Evolutionary conservation across 2,329 filamentous ascomycete genomes (phyloP), one percentile per base, ranked within the genome.

Genomic region (Cercospora citrullina): DNA sequence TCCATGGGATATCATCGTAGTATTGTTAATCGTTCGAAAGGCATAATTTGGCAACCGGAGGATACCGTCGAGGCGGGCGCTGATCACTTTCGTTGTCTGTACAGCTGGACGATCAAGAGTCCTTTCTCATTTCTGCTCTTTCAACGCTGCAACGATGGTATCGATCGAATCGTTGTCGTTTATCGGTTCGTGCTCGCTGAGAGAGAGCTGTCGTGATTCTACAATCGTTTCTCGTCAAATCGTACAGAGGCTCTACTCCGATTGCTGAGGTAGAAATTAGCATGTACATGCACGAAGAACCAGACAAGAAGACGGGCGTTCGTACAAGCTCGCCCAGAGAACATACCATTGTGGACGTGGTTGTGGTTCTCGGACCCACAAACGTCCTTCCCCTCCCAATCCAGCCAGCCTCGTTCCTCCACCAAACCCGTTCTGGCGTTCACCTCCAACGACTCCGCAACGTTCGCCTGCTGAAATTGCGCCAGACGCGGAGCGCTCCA

Each of bases 71-170:
- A 12, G 12, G 48, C 48, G 21, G 3, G 12, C 2, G 48, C 48
- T 53, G 48, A 53, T 53, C 21, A 26, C 48, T 53, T 53, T 53
- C 23, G 48, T 53, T 23, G 48, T 53, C 48, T 26, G 48, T 53
- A 53, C 48, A 26, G 23, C 21, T 53, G 18, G 21, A 7, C 6
- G 48, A 26, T 53, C 48, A 53, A 53, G 48, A 16, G 23, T 53
- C 48, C 12, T 26, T 55, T 55, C 48, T 55, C 48, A 55, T 55
- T 30, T 55, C 48, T 28, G 48, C 48, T 55, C 45, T 55, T 55
- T 28, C 48, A 28, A 55, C 23, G 48, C 48, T 30, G 48, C 48
- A n/a, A 55, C 23, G 48, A 55, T 30, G 21, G 4, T 28, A 55
- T 55, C 12, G 23, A 55, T 55, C 10, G 14, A 16, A 55, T 28